Conservation (phyloP, 2,329 filamentous ascomycete species). For the Emericellopsis cladophorae region DNA sequence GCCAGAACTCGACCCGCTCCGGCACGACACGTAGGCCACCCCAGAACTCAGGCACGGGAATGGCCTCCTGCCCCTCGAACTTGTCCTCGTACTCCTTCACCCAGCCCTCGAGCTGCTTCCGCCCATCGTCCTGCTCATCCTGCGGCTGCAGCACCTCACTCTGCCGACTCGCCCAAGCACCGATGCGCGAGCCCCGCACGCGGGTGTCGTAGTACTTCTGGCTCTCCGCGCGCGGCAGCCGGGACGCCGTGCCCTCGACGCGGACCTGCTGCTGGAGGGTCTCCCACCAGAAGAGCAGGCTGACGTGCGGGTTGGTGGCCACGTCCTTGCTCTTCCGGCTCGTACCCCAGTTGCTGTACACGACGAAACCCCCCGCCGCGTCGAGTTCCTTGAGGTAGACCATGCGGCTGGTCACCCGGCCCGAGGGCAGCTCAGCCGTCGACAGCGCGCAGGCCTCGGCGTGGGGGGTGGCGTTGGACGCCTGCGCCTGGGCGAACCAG, state of each 20-base stretch:
- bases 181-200: slow-evolving; percentile 70
- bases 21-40: slow-evolving; percentile 80
- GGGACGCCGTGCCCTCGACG: slow-evolving; percentile 65
- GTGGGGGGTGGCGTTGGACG: slow-evolving; percentile 39
- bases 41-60: slow-evolving; percentile 91
- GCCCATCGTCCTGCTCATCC: slow-evolving; percentile 49
- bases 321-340: slow-evolving; percentile 58
- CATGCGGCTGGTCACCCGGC: slow-evolving; percentile 70
- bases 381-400: slow-evolving; percentile 97
- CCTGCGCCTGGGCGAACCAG: slow-evolving; percentile 73
- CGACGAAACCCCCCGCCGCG: slow-evolving; percentile 59
- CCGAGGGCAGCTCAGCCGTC: slow-evolving; percentile 72
- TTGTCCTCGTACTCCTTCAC: slow-evolving; percentile 64
- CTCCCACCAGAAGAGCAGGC: slow-evolving; percentile 85
- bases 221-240: slow-evolving; percentile 59
- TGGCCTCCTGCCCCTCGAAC: slow-evolving; percentile 65
- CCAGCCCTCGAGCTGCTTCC: slow-evolving; percentile 62
- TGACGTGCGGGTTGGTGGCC: slow-evolving; percentile 61
- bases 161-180: slow-evolving; percentile 89
- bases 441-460: slow-evolving; percentile 84
- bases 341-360: slow-evolving; percentile 88
- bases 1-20: slow-evolving; percentile 88
- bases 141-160: slow-evolving; percentile 54
- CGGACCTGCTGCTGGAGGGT: slow-evolving; percentile 78
- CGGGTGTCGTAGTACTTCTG: slow-evolving; percentile 54